Base-by-base conservation (phyloP, 1,284 basidiomycete species). In the Melanopsichium pennsylvanicum region DNA sequence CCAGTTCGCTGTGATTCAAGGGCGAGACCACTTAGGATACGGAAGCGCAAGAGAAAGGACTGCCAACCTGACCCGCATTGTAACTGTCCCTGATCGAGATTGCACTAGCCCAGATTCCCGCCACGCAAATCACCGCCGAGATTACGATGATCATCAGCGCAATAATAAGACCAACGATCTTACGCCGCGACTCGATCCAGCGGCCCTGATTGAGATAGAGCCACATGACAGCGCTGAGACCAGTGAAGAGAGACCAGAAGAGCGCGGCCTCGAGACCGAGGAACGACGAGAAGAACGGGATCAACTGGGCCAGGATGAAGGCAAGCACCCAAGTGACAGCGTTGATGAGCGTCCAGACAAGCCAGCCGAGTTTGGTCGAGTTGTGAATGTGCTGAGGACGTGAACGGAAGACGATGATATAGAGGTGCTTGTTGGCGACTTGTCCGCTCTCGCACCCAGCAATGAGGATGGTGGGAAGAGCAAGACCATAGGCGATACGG, bases 121-220 rank as follows among this genome's bases (percentile, higher is more conserved):
- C 78, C n/a, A 82, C 68, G 26, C 77, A 72, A 56, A 82, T 70
- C 55, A 82, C 80, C 4, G 68, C 36, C 18, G 79, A 81, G 34
- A 75, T 42, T 15, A 78, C 61, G 38, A 82, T 66, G 41, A 82
- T 52, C 40, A 72, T 58, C 29, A 76, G 31, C 25, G 79, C 76
- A 33, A 76, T 22, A 18, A 61, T 3, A 19, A 64, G 29, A 10
- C 61, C 63, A 9, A 56, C 25, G 11, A 54, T 39, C 46, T 75
- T 73, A 11, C 54, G 51, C 68, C 58, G 48, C 26, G 50, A 49
- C 31, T 47, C 27, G 25, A 41, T 21, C 52, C 60, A 73, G 38
- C 64, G 41, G 19, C 64, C 59, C 35, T 76, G 74, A 47, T 76
- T 74, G 25, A 71, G 63, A 58, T 69, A 74, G 13, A 74, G 37